A percentile compares a stretch with the other conserved stretches of the same genome.
These are phyloP conservation scores for Herpetomonas samuelpessoai DNA, from an alignment of 208 protist genomes.

Conservation along the genomic window DNA sequence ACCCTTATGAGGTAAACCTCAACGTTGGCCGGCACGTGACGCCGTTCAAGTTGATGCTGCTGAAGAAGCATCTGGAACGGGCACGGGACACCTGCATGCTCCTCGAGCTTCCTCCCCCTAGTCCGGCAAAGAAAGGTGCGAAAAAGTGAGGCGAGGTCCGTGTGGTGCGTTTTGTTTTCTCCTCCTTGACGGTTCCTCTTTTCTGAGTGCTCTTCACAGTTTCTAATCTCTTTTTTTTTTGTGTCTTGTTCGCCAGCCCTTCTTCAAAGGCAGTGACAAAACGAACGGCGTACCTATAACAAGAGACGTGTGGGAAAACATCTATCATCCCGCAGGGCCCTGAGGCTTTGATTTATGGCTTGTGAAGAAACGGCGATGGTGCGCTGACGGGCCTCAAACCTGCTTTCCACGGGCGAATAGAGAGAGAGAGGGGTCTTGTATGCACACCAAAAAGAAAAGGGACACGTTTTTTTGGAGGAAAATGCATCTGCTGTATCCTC, in stretches of 20 bases:
- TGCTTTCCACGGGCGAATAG: too few relatives aligned
- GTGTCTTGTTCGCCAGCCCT: neutral
- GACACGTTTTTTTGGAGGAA: too few relatives aligned
- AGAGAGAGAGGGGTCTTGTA: too few relatives aligned
- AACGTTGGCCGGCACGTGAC: conserved; percentile 87
- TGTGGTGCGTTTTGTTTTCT: neutral
- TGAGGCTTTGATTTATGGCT: too few relatives aligned
- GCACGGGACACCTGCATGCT: conserved; percentile 62
- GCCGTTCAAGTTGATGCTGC: conserved; percentile 79
- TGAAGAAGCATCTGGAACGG: conserved; percentile 64
- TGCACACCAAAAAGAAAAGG: too few relatives aligned
- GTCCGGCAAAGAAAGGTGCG: neutral
- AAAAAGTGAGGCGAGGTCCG: neutral
- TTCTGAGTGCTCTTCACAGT: neutral
- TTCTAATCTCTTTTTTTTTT: neutral
- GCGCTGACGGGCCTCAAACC: too few relatives aligned
- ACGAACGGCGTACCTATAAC: too few relatives aligned
- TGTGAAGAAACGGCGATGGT: too few relatives aligned
- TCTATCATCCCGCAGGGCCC: too few relatives aligned
- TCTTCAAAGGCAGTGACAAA: too few relatives aligned
- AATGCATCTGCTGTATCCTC: too few relatives aligned
- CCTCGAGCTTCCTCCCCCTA: conserved; percentile 13
- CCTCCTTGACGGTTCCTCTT: neutral
- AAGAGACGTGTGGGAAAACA: too few relatives aligned
- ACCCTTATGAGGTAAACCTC: conserved; percentile 87